Conservation (phyloP, 148 eudicot species). For the Camellia granthamiana region DNA sequence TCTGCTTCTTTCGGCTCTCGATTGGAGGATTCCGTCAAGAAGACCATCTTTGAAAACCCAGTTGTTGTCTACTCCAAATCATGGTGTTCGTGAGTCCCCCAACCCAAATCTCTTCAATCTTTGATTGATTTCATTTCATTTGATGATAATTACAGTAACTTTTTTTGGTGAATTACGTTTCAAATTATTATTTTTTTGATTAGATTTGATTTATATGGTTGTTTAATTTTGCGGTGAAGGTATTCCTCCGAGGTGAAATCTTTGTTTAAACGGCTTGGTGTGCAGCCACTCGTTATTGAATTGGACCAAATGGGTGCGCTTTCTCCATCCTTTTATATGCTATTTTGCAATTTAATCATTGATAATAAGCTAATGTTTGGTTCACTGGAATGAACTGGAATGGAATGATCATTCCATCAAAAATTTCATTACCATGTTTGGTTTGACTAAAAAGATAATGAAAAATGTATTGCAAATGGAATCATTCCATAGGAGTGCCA, state of each 20-base stretch:
- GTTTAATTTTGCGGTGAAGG: conserved; percentile 31
- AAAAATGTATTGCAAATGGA: too few species aligned
- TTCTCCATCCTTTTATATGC: not conserved
- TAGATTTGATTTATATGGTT: not conserved
- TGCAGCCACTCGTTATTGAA: conserved; percentile 72
- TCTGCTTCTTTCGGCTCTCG: conserved; percentile 68
- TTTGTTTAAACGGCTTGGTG: conserved; percentile 74
- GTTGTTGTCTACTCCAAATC: conserved; percentile 92
- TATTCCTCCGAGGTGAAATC: conserved; percentile 86
- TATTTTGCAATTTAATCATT: too few species aligned
- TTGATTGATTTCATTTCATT: not conserved
- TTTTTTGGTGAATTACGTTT: not conserved
- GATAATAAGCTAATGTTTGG: too few species aligned
- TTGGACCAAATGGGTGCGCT: conserved; percentile 85
- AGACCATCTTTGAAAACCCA: conserved; percentile 66
- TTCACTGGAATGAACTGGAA: too few species aligned
- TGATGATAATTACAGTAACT: not conserved
- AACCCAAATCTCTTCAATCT: too few species aligned
- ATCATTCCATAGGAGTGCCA: too few species aligned
- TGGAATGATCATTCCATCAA: too few species aligned
- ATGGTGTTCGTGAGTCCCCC: conserved; percentile 82
- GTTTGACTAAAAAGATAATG: too few species aligned
- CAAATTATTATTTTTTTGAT: not conserved
- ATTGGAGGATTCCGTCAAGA: conserved; percentile 71
- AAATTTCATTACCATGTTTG: too few species aligned